Evolutionary conservation across 2,329 filamentous ascomycete species (phyloP), one percentile per base, ranked within the genome.

Genomic region (Cercospora sp.): DNA sequence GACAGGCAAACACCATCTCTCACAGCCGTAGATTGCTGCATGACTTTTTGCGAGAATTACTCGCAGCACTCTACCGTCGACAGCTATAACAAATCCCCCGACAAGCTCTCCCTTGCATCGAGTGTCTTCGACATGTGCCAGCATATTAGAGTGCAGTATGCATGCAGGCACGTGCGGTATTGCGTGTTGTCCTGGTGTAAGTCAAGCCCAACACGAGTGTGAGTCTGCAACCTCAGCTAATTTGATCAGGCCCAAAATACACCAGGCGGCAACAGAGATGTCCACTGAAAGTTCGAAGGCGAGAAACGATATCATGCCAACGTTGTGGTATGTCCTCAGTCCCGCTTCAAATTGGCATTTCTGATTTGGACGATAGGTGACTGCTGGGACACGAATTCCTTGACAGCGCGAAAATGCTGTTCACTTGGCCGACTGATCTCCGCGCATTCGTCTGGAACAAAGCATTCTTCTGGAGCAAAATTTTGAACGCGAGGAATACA

Each of bases 111-210:
- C 39, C 2, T 13, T 57, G 31, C 26, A 9, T 5, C 5, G 28
- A 36, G n/a, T 1, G 28, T 3, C 33, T 16, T 30, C 57, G 30
- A 33, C 6, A 59, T 36, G 57, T 59, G 57, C n/a, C 28, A 33
- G n/a, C n/a, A 31, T 20, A 33, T 59, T 30, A n/a, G 57, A 30
- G 57, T 59, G 1, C 57, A 59, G 13, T 59, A 59, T 36, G 28
- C 57, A 13, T 59, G 57, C 28, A 33, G n/a, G 13, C 57, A 59
- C 20, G 57, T 59, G 31, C 57, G 57, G 2, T 59, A 59, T 7
- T 59, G 57, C 28, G 57, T 59, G 9, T 13, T 59, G 8, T 59
- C 28, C 28, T 59, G 57, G 57, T 59, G 55, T 59, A 31, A 59
- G 55, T 33, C n/a, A 57, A 16, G 13, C 26, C 39, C 39, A 18